phyloP scores from a whole-genome alignment of 306 rosid genomes.

The Aeschynomene evenia region DNA sequence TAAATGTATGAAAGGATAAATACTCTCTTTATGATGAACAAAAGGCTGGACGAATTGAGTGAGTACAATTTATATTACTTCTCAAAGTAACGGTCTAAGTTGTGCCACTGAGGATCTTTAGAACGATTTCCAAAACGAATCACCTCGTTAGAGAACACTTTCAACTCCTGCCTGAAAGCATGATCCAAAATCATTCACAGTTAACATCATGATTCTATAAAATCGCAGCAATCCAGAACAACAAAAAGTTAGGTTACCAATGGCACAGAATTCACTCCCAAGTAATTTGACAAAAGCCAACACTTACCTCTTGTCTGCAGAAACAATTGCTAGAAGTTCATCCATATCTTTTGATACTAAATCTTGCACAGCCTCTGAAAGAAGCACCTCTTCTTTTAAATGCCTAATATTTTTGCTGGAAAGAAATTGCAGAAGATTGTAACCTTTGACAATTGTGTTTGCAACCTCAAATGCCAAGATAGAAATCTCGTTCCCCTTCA shows the following conservation, averaged over 20 bases:
- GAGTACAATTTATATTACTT: conserved; percentile 54
- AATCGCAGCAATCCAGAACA: neutral
- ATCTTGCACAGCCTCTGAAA: conserved; percentile 60
- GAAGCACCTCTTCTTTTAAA: conserved; percentile 65
- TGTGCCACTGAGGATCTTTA: conserved; percentile 90
- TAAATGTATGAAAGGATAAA: conserved; percentile 18
- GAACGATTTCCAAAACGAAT: conserved; percentile 85
- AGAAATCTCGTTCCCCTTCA: conserved; percentile 66
- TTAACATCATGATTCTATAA: conserved; percentile 1
- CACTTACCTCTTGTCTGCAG: conserved; percentile 69
- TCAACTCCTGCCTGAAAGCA: conserved; percentile 64
- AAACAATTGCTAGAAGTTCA: conserved; percentile 60
- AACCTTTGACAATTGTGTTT: conserved; percentile 75
- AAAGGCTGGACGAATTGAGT: conserved; percentile 23
- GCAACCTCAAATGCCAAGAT: conserved; percentile 85
- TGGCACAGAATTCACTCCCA: neutral
- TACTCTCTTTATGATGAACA: neutral
- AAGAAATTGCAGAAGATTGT: conserved; percentile 65
- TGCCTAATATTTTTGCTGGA: conserved; percentile 49
- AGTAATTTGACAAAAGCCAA: conserved; percentile 4
- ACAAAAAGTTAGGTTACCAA: conserved; percentile 6
- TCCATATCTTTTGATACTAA: conserved; percentile 65
- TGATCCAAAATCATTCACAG: conserved; percentile 27
- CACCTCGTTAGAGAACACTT: conserved; percentile 73
- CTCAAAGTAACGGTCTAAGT: conserved; percentile 82